Base-by-base conservation (phyloP, 2,329 filamentous ascomycete genomes). In the Fusarium chlamydosporum region DNA sequence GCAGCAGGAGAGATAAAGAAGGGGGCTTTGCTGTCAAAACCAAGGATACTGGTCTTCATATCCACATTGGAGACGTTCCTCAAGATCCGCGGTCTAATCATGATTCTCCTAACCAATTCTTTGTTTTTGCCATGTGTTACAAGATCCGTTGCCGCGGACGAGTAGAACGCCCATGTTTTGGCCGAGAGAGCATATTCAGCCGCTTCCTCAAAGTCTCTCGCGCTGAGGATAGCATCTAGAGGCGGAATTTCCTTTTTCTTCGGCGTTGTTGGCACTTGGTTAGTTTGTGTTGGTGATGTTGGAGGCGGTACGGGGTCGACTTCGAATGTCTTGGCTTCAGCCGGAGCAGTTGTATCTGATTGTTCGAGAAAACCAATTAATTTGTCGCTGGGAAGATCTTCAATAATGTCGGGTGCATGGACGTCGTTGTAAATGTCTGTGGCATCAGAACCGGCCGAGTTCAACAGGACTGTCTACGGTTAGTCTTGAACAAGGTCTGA, bases 131-230 rank as follows among this genome's bases (percentile, higher is more conserved):
- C 67, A 51, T 88, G 86, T 33, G 89, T 87, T 72, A 84, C 83
- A 15, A 81, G 78, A 71, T 85, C 89, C 4, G 88, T 91, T 7
- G 89, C 86, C 0, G 89, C 89, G 3, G 88, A 90, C 13, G 87
- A 90, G 74, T 89, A 86, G 70, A 91, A 92, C 0, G 89, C 89
- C 87, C 88, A 91, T 12, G 89, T 86, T 70, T 91, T 91, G 10
- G 83, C 82, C 3, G 83, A 82, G 37, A 89, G 81, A 3, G 83
- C 84, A 27, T 80, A 78, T 12, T 82, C 82, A 3, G 89, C 89
- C 0, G 85, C 86, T 3, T 78, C 65, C 53, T 87, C 84, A 72
- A 91, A 91, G 77, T 91, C 89, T 0, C 45, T 37, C 3, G 60
- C 61, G 1, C 60, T 65, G 0, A 65, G n/a, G 0, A 65, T 65